These are phyloP conservation scores for Medakamo hakoo DNA, from an alignment of 139 green algal genomes.

Conservation along the genomic window DNA sequence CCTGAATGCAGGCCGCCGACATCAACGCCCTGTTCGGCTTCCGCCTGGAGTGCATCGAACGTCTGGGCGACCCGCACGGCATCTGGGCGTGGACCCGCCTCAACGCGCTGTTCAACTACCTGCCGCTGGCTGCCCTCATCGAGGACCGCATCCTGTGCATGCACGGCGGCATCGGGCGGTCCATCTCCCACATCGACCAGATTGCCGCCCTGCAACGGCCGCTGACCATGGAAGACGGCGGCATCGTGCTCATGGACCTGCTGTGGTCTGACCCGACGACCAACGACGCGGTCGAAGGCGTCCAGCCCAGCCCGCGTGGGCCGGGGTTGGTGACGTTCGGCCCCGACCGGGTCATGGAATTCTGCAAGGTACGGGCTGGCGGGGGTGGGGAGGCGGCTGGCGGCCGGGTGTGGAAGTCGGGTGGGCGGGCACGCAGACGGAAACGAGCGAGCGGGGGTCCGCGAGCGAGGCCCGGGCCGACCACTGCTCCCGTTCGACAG, in stretches of 20 bases:
- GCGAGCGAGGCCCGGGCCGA: no score
- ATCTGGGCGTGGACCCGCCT: slow-evolving; percentile 84
- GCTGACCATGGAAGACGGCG: slow-evolving; percentile 87
- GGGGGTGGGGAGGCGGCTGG: no score
- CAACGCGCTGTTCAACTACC: slow-evolving; percentile 97
- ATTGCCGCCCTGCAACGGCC: slow-evolving; percentile 81
- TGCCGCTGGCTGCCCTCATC: slow-evolving; percentile 89
- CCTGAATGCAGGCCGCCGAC: slow-evolving; percentile 53
- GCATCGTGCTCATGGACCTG: slow-evolving; percentile 92
- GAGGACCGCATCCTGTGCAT: slow-evolving; percentile 95
- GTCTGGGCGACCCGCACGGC: slow-evolving; percentile 69
- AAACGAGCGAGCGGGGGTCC: no score
- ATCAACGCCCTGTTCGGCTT: slow-evolving; percentile 99
- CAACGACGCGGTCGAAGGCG: slow-evolving; percentile 83
- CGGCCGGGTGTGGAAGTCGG: slow-evolving; percentile 29
- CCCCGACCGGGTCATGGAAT: slow-evolving; percentile 91
- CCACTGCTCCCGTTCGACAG: no score
- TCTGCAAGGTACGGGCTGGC: no score
- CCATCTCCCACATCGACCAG: slow-evolving; percentile 68
- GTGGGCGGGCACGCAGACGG: no score
- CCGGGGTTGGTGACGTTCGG: slow-evolving; percentile 94
- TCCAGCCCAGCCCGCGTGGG: slow-evolving; percentile 80
- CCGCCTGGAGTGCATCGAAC: slow-evolving; percentile 90
- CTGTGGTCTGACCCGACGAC: slow-evolving; percentile 94
- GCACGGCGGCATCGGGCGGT: slow-evolving; percentile 80